Percentiles rank a stretch among this genome's conserved stretches.
phyloP scores from a whole-genome alignment of 2,329 filamentous ascomycete genomes.

The Fusarium secorum region DNA sequence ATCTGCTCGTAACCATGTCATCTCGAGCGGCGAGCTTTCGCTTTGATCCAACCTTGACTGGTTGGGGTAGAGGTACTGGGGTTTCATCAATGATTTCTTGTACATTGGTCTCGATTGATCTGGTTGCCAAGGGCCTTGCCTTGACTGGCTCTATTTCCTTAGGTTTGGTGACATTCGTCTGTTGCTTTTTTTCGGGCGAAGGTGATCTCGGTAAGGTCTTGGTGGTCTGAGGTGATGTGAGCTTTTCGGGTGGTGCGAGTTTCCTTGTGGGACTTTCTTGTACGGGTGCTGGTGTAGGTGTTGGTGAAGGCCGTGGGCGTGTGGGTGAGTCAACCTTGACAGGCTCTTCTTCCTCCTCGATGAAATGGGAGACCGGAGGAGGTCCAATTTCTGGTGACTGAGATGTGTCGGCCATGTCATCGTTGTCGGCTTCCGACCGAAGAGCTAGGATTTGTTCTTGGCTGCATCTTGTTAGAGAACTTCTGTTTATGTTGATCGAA shows the following conservation, averaged over 20 bases:
- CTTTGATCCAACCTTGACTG: slow-evolving; percentile 61
- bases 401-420: slow-evolving; percentile 56
- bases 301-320: slow-evolving; percentile 27
- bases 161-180: neutral
- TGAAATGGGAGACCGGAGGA: slow-evolving; percentile 65
- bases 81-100: slow-evolving; percentile 10
- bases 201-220: slow-evolving; percentile 29
- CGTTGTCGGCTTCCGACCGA: slow-evolving; percentile 56
- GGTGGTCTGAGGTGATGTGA: slow-evolving; percentile 43
- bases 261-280: slow-evolving; percentile 39
- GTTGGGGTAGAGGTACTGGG: slow-evolving; percentile 31
- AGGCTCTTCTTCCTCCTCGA: slow-evolving; percentile 65
- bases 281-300: slow-evolving; percentile 9
- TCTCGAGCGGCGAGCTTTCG: slow-evolving; percentile 65
- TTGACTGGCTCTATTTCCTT: neutral
- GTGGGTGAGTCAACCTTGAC: slow-evolving; percentile 61
- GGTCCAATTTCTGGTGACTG: slow-evolving; percentile 76
- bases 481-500: neutral
- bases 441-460: slow-evolving; percentile 70
- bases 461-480: slow-evolving; percentile 52
- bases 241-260: slow-evolving; percentile 44
- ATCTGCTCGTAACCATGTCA: slow-evolving; percentile 54
- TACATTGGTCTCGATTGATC: slow-evolving; percentile 4
- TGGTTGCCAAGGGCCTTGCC: neutral
- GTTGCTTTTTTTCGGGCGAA: slow-evolving; percentile 44